phyloP scores from a whole-genome alignment of 2,329 filamentous ascomycete genomes.

The Cladosporium sp. region DNA sequence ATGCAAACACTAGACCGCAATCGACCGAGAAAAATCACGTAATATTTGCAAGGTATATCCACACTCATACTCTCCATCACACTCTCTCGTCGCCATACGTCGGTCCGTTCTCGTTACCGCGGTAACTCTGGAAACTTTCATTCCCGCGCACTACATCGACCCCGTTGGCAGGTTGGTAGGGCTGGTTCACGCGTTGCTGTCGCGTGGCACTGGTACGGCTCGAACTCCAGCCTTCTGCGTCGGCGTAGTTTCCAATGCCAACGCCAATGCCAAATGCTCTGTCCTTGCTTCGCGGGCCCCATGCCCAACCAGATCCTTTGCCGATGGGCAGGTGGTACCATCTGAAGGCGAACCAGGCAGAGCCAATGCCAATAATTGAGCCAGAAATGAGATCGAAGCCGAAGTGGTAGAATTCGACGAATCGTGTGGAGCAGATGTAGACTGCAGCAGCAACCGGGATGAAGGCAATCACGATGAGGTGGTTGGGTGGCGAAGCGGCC shows the following conservation, averaged over 20 bases:
- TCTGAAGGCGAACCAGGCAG: constrained; percentile 73
- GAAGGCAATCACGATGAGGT: constrained; percentile 69
- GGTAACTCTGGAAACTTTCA: constrained; percentile 7
- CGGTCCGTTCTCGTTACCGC: not conserved
- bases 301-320: constrained; percentile 83
- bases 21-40: not conserved
- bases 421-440: constrained; percentile 83
- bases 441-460: constrained; percentile 73
- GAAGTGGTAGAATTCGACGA: constrained; percentile 85
- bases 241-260: constrained; percentile 39
- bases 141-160: not conserved
- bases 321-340: constrained; percentile 82
- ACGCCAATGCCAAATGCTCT: constrained; percentile 70
- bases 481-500: constrained; percentile 79
- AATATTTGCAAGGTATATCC: not conserved
- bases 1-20: not conserved
- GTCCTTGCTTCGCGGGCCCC: constrained; percentile 72
- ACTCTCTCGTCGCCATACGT: constrained; percentile 7
- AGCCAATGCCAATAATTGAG: constrained; percentile 71
- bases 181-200: not conserved
- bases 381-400: constrained; percentile 91
- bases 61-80: not conserved
- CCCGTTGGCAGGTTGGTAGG: not conserved
- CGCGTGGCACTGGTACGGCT: not conserved
- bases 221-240: constrained; percentile 16